Evolutionary conservation across 2,329 filamentous ascomycete genomes (phyloP), one percentile per base, ranked within the genome.

Genomic region (Exophiala sideris): DNA sequence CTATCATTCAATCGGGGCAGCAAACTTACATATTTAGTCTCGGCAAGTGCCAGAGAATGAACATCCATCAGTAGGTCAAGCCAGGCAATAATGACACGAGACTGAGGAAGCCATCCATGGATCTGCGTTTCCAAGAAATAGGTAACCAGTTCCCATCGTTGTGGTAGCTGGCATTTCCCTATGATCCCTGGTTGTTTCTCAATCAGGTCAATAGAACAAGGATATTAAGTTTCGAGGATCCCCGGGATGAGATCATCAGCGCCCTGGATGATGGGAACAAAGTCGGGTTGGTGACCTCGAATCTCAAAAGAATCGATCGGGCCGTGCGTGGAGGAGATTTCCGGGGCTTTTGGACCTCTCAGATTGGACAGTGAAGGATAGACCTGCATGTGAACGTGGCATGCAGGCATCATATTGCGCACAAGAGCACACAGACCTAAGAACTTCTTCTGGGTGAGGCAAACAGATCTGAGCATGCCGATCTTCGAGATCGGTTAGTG

Each of bases 401-500:
- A 50, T 12, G 29, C 40, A 50, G 36, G 48, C 36, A 29, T 50
- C 29, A 33, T 45, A 33, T 45, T 10, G 18, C 44, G n/a, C 14
- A 46, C 18, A n/a, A 46, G 9, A 24, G 18, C 20, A 44, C 6
- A 29, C 24, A 29, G 7, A 29, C 5, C 24, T 29, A 29, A 29
- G 24, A 29, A 29, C 24, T 29, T 38, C 35, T 38, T 5, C 10
- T 10, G 39, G 39, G 21, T 41, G 39, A 41, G 35, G 12, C 5
- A 38, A 38, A 38, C 21, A 48, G 47, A 55, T 55, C 52, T 55
- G 52, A 35, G 6, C 24, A 34, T 18, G 41, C 33, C 42, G 50
- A 52, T 52, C 50, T 39, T 32, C 47, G 9, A 36, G 52, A 46
- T 50, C 52, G 40, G 46, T 50, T 33, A 38, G 52, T 55, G 52